Evolutionary conservation across 2,329 filamentous ascomycete genomes (phyloP).

Genomic region (Elsinoe arachidis): DNA sequence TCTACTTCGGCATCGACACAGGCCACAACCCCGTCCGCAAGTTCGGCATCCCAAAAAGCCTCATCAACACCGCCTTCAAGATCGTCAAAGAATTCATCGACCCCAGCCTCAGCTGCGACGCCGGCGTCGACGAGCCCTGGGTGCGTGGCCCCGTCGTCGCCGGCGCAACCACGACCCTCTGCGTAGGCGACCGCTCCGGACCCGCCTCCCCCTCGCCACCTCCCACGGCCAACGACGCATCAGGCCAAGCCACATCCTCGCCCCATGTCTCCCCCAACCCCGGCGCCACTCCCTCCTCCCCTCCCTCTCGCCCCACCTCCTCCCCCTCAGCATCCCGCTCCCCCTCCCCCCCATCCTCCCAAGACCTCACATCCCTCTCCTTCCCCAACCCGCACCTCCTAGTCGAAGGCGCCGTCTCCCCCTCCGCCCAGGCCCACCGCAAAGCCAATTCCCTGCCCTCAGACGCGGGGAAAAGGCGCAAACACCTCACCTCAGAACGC

Average conservation of each 20-base stretch:
- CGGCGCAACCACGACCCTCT: slow-evolving; percentile 9
- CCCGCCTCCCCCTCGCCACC: neutral
- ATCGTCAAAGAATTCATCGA: slow-evolving; percentile 88
- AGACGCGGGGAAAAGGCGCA: slow-evolving; percentile 36
- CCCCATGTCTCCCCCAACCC: neutral
- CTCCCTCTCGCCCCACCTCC: neutral
- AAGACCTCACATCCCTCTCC: neutral
- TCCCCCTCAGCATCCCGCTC: neutral
- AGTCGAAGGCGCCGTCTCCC: slow-evolving; percentile 34
- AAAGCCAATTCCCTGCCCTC: slow-evolving; percentile 28
- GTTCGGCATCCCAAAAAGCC: slow-evolving; percentile 66
- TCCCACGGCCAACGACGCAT: slow-evolving; percentile 18
- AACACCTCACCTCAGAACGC: slow-evolving; percentile 32
- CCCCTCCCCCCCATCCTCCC: neutral
- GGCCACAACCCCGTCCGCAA: slow-evolving; percentile 74
- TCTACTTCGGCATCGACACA: slow-evolving; percentile 93
- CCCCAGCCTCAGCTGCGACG: slow-evolving; percentile 79
- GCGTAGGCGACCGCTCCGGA: slow-evolving; percentile 3
- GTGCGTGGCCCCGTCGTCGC: slow-evolving; percentile 61
- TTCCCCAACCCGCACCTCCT: slow-evolving; percentile 15
- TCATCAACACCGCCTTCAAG: slow-evolving; percentile 64
- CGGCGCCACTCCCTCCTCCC: neutral
- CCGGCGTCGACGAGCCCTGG: slow-evolving; percentile 77
- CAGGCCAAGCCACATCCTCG: neutral
- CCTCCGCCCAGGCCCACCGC: slow-evolving; percentile 29